phyloP scores from a whole-genome alignment of 2,329 filamentous ascomycete genomes.

The Clonostachys chloroleuca region DNA sequence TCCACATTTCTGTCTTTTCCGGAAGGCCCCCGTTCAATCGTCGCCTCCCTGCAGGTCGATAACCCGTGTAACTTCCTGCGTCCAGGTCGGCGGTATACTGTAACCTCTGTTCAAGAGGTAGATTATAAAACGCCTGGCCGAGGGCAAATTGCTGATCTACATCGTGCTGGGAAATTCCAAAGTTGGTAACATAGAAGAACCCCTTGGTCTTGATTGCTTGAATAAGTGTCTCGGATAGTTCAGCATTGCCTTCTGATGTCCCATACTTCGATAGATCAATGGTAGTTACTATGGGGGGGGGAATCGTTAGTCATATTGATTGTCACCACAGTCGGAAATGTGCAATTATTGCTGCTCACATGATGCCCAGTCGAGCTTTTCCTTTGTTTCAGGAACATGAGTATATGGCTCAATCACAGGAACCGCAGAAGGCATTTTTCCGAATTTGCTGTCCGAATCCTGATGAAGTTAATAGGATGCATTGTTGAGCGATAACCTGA shows the following conservation, averaged over 20 bases:
- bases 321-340: background rate
- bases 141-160: conserved; percentile 57
- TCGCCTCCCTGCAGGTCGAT: conserved; percentile 39
- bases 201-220: conserved; percentile 26
- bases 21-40: conserved; percentile 26
- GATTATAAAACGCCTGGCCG: conserved; percentile 44
- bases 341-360: conserved; percentile 10
- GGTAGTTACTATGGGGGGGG: conserved; percentile 15
- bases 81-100: conserved; percentile 44
- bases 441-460: too few species aligned
- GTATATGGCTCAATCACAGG: conserved; percentile 21
- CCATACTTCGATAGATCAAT: conserved; percentile 26
- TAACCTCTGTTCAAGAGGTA: conserved; percentile 56
- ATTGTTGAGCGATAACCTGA: too few species aligned
- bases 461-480: too few species aligned
- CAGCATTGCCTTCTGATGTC: conserved; percentile 17
- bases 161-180: conserved; percentile 52
- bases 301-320: background rate
- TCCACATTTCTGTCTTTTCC: conserved; percentile 31
- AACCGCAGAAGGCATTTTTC: conserved; percentile 22
- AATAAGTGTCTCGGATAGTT: conserved; percentile 18
- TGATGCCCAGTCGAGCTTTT: conserved; percentile 28
- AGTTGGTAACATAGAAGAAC: conserved; percentile 61
- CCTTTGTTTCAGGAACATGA: conserved; percentile 27
- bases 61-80: conserved; percentile 52